A percentile compares a stretch with the other conserved stretches of the same genome.
These are phyloP conservation scores for Puccinia coronata DNA, from an alignment of 1,284 basidiomycete genomes.

Conservation along the genomic window DNA sequence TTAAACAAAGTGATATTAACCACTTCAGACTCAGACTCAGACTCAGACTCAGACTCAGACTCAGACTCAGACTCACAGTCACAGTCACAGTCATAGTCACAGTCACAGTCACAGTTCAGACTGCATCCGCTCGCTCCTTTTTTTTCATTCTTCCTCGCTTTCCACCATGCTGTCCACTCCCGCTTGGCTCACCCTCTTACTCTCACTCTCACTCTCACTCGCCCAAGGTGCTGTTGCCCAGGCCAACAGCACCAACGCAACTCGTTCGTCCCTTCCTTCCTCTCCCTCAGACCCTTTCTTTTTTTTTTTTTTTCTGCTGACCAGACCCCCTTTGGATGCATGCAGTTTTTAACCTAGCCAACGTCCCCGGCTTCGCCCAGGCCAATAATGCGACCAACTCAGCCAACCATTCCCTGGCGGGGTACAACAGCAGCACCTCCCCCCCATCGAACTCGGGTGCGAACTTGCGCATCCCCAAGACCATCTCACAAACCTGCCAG, in stretches of 20 bases:
- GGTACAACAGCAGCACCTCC: neutral
- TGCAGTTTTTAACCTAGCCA: slow-evolving; percentile 18
- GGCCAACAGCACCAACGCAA: neutral
- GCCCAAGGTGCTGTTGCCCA: neutral
- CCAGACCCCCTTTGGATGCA: neutral
- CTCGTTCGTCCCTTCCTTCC: neutral
- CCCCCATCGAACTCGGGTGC: slow-evolving; percentile 19
- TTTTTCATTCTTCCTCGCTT: too few relatives aligned
- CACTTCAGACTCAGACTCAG: too few relatives aligned
- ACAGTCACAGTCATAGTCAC: too few relatives aligned
- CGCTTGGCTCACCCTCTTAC: slow-evolving; percentile 3
- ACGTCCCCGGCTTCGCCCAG: neutral
- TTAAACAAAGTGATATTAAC: too few relatives aligned
- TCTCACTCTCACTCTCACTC: neutral
- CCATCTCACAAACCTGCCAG: slow-evolving; percentile 36
- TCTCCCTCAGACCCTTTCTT: neutral
- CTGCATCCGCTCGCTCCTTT: too few relatives aligned
- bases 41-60: too few relatives aligned
- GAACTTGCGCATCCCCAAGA: slow-evolving; percentile 35
- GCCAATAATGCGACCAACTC: neutral
- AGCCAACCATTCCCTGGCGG: neutral
- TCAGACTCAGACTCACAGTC: too few relatives aligned
- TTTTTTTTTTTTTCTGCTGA: too few relatives aligned
- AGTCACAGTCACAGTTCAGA: too few relatives aligned
- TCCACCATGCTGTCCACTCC: too few relatives aligned